Base-by-base conservation (phyloP, 2,329 filamentous ascomycete species). In the Phyllosticta paracitricarpa region DNA sequence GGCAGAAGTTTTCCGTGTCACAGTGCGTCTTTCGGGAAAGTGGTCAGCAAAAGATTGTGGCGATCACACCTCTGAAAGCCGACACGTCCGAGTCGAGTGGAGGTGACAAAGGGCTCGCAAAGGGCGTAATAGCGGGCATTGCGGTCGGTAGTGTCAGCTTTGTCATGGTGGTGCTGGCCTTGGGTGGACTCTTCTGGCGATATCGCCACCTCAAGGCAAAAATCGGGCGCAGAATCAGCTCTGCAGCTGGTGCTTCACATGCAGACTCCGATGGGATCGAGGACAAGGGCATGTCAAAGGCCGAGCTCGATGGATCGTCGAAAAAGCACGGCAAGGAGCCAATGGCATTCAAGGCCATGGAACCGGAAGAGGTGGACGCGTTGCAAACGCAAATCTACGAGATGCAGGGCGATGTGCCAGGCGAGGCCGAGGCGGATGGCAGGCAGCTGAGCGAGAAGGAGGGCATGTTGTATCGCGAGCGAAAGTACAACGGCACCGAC, bases 401-500 rank as follows among this genome's bases (percentile, higher is more conserved):
- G 54, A 83, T 79, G 68, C 79, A 80, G 0, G 82, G 83, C 1
- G 81, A 82, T 9, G 79, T 84, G 69, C 80, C 80, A 17, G 76
- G 77, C 52, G 77, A 79, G 59, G 80, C 78, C 63, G 77, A 80
- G 68, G 78, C 78, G 55, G 78, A 75, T 57, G 77, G 78, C 30
- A 75, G 73, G 19, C 71, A 77, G 62, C 67, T 80, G 40, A 75
- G 73, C 22, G 78, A 80, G 67, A 81, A 81, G 64, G 77, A 81
- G 62, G 74, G 76, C 40, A 74, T 80, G 69, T 69, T 74, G 62
- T 70, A 74, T 22, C 72, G 78, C 19, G 78, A 79, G 66, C 69
- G 69, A 62, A 68, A 73, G 56, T 77, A 78, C 66, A 80, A 80
- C 56, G 78, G 78, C 14, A 68, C 77, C 2, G 74, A 77, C 61